Conservation (phyloP, 192 early-diverging fungal species). For the Linnemannia schmuckeri region DNA sequence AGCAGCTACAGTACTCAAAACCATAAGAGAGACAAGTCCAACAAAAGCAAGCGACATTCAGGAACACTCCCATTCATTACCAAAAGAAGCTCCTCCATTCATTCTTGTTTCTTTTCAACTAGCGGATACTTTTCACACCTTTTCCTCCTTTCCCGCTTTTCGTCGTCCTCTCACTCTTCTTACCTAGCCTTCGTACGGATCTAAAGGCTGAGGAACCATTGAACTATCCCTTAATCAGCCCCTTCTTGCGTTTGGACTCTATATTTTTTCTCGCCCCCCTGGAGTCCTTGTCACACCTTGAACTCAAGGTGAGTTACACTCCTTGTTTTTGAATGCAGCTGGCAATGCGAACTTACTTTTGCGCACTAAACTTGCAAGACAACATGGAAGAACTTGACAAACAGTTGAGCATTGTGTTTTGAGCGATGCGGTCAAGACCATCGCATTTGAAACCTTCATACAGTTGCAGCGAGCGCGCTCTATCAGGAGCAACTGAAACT, state of each 20-base stretch:
- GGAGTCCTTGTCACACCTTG: constrained; percentile 9
- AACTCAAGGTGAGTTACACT: background rate
- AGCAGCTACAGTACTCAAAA: no score
- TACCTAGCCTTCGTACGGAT: background rate
- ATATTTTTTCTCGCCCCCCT: background rate
- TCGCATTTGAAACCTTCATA: background rate
- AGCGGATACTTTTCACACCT: background rate
- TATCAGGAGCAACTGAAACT: background rate
- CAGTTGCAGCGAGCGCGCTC: background rate
- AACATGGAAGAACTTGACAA: background rate
- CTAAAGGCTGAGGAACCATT: background rate
- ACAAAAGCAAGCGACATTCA: background rate
- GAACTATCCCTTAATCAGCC: background rate
- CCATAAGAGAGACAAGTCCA: background rate
- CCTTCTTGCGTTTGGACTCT: background rate
- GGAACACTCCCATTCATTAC: background rate
- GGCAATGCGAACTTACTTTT: background rate
- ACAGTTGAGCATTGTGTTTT: background rate
- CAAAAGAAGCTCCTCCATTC: background rate
- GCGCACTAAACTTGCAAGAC: background rate
- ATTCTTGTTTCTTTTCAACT: background rate
- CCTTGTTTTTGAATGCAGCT: background rate
- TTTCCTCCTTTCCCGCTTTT: background rate
- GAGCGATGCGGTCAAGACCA: background rate
- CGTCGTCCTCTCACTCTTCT: background rate